These are phyloP conservation scores for Candida andamanensis DNA, from an alignment of 805 yeast species.

Conservation along the genomic window DNA sequence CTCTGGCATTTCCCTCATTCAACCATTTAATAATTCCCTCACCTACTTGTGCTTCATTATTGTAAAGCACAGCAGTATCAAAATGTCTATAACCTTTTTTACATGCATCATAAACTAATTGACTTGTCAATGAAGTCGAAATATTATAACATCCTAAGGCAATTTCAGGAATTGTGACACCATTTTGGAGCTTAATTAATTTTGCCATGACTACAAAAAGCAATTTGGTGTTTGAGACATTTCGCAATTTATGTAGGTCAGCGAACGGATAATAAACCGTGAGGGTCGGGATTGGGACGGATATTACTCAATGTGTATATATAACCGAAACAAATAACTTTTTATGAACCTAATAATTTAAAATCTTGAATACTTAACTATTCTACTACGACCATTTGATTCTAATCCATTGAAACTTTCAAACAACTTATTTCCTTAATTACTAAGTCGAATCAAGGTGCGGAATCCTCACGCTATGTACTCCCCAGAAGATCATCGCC, in stretches of 20 bases:
- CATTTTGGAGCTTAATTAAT: conserved; percentile 23
- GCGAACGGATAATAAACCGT: no score
- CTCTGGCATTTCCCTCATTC: conserved; percentile 25
- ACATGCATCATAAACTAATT: conserved; percentile 53
- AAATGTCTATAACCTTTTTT: conserved; percentile 65
- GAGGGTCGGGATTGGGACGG: no score
- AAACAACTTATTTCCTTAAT: no score
- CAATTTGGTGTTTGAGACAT: no score
- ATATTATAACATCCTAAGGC: conserved; percentile 49
- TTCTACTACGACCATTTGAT: no score
- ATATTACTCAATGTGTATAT: no score
- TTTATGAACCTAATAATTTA: no score
- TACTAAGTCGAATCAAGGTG: no score
- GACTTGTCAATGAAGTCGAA: conserved; percentile 25
- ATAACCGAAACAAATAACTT: no score
- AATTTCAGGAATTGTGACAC: conserved; percentile 37
- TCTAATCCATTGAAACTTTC: no score
- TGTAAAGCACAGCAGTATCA: conserved; percentile 70
- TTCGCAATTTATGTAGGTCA: no score
- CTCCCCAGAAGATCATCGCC: conserved; percentile 11
- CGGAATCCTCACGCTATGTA: conserved; percentile 4
- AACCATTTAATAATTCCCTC: conserved; percentile 47
- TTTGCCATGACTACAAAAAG: conserved; percentile 2
- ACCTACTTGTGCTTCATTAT: conserved; percentile 66
- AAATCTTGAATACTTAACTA: no score